Percentiles rank a stretch among this genome's conserved stretches.
Conservation (phyloP, 495 filamentous ascomycete species). For the Podospora fimiseda region DNA sequence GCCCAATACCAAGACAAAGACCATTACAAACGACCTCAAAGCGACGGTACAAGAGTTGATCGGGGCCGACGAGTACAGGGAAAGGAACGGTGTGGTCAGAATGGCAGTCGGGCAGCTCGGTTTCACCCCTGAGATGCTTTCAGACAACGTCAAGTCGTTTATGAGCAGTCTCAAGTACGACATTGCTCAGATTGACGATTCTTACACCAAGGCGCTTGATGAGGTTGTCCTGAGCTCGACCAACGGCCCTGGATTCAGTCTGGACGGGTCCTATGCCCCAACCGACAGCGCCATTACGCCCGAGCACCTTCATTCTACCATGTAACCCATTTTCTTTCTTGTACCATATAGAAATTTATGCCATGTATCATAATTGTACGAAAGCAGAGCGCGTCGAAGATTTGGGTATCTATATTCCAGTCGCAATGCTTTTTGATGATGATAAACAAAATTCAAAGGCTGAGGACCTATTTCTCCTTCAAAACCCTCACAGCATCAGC, state of each 20-base stretch:
- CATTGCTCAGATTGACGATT: slow-evolving; percentile 59
- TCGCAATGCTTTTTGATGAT: slow-evolving; percentile 1
- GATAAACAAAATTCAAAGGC: background rate
- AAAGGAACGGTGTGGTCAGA: slow-evolving; percentile 75
- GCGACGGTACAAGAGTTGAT: slow-evolving; percentile 66
- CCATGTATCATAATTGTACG: slow-evolving; percentile 41
- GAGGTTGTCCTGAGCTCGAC: slow-evolving; percentile 95
- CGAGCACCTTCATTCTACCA: slow-evolving; percentile 46
- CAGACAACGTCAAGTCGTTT: slow-evolving; percentile 75
- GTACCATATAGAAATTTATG: slow-evolving; percentile 30
- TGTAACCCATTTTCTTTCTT: slow-evolving; percentile 31
- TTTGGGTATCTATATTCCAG: slow-evolving; percentile 28
- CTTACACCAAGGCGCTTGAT: slow-evolving; percentile 70
- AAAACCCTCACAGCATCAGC: slow-evolving; percentile 66
- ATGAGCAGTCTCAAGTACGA: slow-evolving; percentile 73
- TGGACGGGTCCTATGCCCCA: slow-evolving; percentile 69
- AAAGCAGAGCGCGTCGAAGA: slow-evolving; percentile 11
- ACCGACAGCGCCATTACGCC: slow-evolving; percentile 48
- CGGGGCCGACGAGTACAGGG: slow-evolving; percentile 79
- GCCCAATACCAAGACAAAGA: slow-evolving; percentile 81
- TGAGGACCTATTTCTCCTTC: slow-evolving; percentile 39
- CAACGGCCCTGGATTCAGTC: slow-evolving; percentile 73
- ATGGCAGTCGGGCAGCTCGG: slow-evolving; percentile 86
- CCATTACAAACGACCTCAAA: slow-evolving; percentile 73
- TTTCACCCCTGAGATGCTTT: slow-evolving; percentile 80